These are phyloP conservation scores for Ascochyta pisi DNA, from an alignment of 2,329 filamentous ascomycete genomes.

Conservation along the genomic window DNA sequence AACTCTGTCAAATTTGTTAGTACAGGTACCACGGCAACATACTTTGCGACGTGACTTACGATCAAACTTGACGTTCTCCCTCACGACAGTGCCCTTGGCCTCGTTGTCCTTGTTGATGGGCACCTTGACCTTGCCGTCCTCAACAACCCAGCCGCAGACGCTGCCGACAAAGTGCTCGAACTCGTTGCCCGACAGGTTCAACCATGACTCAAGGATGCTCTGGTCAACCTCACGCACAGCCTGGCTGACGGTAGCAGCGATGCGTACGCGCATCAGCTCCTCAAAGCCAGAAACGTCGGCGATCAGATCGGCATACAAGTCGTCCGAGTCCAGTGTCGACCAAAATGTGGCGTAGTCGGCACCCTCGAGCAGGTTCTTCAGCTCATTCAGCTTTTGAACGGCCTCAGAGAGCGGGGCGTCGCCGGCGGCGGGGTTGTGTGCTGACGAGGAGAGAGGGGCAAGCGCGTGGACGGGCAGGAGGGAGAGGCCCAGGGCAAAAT, in stretches of 20 bases:
- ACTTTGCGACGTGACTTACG: conserved; percentile 53
- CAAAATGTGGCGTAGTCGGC: conserved; percentile 94
- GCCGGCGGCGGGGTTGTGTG: conserved; percentile 61
- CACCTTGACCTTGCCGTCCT: conserved; percentile 71
- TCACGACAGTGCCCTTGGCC: conserved; percentile 92
- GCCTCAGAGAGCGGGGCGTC: conserved; percentile 82
- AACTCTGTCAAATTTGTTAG: conserved; percentile 40
- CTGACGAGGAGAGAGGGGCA: conserved; percentile 61
- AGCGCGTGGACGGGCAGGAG: conserved; percentile 88
- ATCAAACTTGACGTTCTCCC: conserved; percentile 92
- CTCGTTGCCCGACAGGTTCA: conserved; percentile 55
- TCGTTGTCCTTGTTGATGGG: conserved; percentile 90
- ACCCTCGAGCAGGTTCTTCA: conserved; percentile 87
- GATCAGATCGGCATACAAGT: conserved; percentile 93
- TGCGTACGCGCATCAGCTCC: conserved; percentile 87
- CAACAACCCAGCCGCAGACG: conserved; percentile 81
- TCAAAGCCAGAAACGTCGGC: conserved; percentile 96
- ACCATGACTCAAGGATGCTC: conserved; percentile 57
- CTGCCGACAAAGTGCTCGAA: conserved; percentile 59
- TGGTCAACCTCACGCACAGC: conserved; percentile 76
- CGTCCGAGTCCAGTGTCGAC: conserved; percentile 89
- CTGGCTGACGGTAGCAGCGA: conserved; percentile 85
- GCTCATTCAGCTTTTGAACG: conserved; percentile 81
- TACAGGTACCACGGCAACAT: background rate
- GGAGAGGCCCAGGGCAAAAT: conserved; percentile 93